Percentiles rank a stretch among this genome's conserved stretches.
phyloP scores from a whole-genome alignment of 305 asterid genomes.

The Plantago coronopus region DNA sequence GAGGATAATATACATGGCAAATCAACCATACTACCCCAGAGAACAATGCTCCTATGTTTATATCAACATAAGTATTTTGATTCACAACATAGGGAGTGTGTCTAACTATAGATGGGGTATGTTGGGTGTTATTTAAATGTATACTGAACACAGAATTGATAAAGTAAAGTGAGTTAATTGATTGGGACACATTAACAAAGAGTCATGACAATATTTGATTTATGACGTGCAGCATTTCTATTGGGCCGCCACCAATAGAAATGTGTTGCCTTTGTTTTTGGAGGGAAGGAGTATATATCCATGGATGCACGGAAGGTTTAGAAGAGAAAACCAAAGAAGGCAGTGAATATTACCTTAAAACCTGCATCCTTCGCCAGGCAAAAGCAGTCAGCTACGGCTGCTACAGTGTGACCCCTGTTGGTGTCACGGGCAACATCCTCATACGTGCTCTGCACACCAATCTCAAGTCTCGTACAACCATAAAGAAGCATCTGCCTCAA shows the following conservation, averaged over 20 bases:
- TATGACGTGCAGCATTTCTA: no score
- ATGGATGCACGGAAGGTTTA: not conserved
- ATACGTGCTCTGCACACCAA: constrained; percentile 96
- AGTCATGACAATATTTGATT: no score
- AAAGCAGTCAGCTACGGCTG: constrained; percentile 99
- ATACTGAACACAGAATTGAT: no score
- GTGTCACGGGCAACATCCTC: constrained; percentile 99
- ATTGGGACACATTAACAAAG: no score
- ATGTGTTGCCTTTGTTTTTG: no score
- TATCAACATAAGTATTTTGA: no score
- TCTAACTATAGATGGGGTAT: no score
- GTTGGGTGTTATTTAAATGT: no score
- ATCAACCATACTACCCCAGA: not conserved
- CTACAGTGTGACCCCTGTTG: constrained; percentile 95
- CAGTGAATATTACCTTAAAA: constrained; percentile 55
- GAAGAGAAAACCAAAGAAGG: constrained; percentile 9
- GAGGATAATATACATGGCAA: not conserved
- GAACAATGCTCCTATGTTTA: no score
- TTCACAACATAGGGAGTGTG: no score
- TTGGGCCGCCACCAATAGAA: no score
- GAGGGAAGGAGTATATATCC: not conserved
- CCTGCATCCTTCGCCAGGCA: constrained; percentile 99
- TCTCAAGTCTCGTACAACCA: constrained; percentile 94
- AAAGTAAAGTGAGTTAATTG: no score
- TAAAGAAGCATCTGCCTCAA: constrained; percentile 94